Evolutionary conservation across 2,329 filamentous ascomycete genomes (phyloP), one percentile per base, ranked within the genome.

Genomic region (Ophiostoma triangulosporum): DNA sequence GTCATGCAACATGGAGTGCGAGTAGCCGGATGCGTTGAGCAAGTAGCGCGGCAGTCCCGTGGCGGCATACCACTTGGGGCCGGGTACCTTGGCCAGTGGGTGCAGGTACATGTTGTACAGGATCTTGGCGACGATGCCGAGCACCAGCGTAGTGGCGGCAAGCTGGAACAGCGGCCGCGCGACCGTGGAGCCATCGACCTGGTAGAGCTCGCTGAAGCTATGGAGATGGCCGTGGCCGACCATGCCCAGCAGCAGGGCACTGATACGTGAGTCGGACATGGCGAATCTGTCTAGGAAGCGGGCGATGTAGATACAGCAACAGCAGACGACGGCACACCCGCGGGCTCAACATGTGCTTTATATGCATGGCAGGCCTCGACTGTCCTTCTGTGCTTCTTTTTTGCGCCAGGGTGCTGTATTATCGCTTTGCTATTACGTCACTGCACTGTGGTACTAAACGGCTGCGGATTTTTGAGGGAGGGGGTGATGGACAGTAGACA

Each of bases 71-170:
- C 60, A 56, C 54, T 58, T 58, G 3, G 66, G 66, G 1, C 66
- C 66, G 1, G 67, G 66, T 27, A 63, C 64, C 15, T 53, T 53
- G 7, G 57, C 52, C 9, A 69, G 63, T 1, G 67, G 66, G 54
- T 68, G 67, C 31, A 57, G 48, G 36, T 52, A 57, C 0, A 54
- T 9, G 27, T 57, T 57, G 56, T 57, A 57, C 27, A 57, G 3
- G 14, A 49, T 29, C n/a, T 32, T 38, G 31, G 50, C 50, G 22
- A 53, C 11, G 20, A 48, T 11, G 26, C 43, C 55, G 32, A 40
- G 20, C 33, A 54, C 6, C 32, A 40, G n/a, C n/a, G 43, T 46
- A 15, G 6, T 15, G 15, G 15, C 26, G n/a, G 26, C 14, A n/a
- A 29, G 9, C 22, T 31, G 17, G 26, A 29, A 27, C 15, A 46